Conservation (phyloP, 1,139 yeast species). For the Scheffersomyces illinoinensis region DNA sequence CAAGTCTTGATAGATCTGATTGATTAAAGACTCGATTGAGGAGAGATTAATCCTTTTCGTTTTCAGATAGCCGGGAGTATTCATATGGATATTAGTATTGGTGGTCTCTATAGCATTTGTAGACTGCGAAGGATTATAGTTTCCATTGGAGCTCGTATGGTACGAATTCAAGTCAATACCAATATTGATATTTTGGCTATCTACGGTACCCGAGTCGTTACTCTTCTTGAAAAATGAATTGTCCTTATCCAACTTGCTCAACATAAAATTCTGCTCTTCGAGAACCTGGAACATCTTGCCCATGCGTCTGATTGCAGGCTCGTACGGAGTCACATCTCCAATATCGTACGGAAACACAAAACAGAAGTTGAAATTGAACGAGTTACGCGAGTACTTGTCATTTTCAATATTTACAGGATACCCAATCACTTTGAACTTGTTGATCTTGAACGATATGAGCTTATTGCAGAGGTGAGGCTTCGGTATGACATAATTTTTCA, state of each 20-base stretch:
- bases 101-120: slow-evolving; percentile 18
- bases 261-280: slow-evolving; percentile 82
- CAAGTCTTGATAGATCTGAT: slow-evolving; percentile 88
- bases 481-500: slow-evolving; percentile 90
- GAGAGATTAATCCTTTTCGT: slow-evolving; percentile 48
- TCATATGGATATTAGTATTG: slow-evolving; percentile 9
- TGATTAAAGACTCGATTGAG: slow-evolving; percentile 76
- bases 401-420: slow-evolving; percentile 85
- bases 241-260: slow-evolving; percentile 55
- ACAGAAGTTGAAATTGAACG: slow-evolving; percentile 89
- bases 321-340: slow-evolving; percentile 82
- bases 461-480: slow-evolving; percentile 88
- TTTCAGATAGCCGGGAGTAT: slow-evolving; percentile 43
- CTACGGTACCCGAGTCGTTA: neutral
- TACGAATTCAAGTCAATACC: neutral
- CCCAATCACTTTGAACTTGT: slow-evolving; percentile 75
- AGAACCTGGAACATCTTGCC: slow-evolving; percentile 88
- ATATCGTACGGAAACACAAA: slow-evolving; percentile 79
- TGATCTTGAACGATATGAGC: slow-evolving; percentile 71
- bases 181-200: neutral
- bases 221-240: slow-evolving; percentile 36
- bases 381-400: slow-evolving; percentile 78
- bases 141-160: slow-evolving; percentile 1
- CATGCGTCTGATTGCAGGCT: slow-evolving; percentile 77
- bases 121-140: slow-evolving; percentile 16